These are phyloP conservation scores for Trichodelitschia bisporula DNA, from an alignment of 495 filamentous ascomycete species.

Conservation along the genomic window DNA sequence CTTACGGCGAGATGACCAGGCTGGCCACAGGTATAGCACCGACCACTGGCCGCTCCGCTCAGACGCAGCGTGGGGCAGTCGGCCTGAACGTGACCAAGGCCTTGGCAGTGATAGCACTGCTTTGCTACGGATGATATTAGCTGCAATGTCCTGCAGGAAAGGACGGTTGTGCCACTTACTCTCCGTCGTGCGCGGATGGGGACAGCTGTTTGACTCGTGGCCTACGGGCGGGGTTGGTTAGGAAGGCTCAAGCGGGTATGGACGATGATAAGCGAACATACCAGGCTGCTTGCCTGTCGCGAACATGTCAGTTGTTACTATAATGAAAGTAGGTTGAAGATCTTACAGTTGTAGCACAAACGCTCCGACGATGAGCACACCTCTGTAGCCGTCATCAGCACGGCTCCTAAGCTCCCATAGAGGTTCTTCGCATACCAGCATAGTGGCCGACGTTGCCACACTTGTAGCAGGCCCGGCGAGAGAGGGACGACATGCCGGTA, in stretches of 20 bases:
- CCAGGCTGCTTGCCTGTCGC: slow-evolving; percentile 19
- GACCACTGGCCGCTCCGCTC: slow-evolving; percentile 53
- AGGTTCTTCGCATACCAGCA: slow-evolving; percentile 31
- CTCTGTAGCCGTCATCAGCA: slow-evolving; percentile 24
- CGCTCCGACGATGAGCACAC: slow-evolving; percentile 90
- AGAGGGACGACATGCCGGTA: slow-evolving; percentile 82
- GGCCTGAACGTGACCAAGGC: slow-evolving; percentile 92
- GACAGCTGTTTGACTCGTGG: slow-evolving; percentile 95
- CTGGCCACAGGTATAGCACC: slow-evolving; percentile 91
- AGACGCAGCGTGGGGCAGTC: slow-evolving; percentile 94
- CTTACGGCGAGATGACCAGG: slow-evolving; percentile 68
- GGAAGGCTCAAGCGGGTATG: too few relatives aligned
- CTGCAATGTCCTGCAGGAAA: too few relatives aligned
- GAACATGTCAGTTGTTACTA: slow-evolving; percentile 20
- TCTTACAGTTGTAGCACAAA: slow-evolving; percentile 96
- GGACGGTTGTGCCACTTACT: too few relatives aligned
- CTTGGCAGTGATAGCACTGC: slow-evolving; percentile 99
- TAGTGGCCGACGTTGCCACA: slow-evolving; percentile 99
- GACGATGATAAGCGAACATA: slow-evolving; percentile 4
- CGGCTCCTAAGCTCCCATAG: slow-evolving; percentile 2
- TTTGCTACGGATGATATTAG: slow-evolving; percentile 40
- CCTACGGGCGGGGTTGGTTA: slow-evolving; percentile 23
- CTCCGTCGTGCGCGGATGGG: slow-evolving; percentile 86
- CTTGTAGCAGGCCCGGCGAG: slow-evolving; percentile 98
- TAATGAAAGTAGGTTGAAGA: not conserved